These are phyloP conservation scores for Lunasporangiospora selenospora DNA, from an alignment of 192 early-diverging fungal genomes.

Conservation along the genomic window DNA sequence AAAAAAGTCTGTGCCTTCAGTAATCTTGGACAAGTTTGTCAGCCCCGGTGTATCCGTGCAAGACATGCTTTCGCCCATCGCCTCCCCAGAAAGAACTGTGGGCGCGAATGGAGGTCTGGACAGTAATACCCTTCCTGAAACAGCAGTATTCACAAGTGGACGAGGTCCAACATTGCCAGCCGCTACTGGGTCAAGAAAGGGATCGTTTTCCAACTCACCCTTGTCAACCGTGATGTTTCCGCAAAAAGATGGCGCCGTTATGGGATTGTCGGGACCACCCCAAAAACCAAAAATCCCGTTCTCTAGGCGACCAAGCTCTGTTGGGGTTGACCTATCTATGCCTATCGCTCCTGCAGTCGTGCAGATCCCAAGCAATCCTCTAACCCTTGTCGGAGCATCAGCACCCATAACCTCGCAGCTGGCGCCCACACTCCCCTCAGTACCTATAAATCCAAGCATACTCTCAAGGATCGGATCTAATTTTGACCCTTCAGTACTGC, in stretches of 20 bases:
- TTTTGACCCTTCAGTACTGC: slow-evolving; percentile 33
- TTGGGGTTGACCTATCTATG: too few relatives aligned
- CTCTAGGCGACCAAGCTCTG: too few relatives aligned
- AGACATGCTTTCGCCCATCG: slow-evolving; percentile 8
- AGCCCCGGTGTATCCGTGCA: slow-evolving; percentile 36
- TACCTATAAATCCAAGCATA: slow-evolving; percentile 30
- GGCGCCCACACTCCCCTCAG: neutral
- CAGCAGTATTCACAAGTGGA: neutral
- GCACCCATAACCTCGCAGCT: neutral
- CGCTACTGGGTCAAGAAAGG: slow-evolving; percentile 27
- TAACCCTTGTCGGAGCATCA: neutral
- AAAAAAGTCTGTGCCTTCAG: slow-evolving; percentile 18
- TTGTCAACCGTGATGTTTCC: slow-evolving; percentile 34
- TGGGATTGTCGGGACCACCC: too few relatives aligned
- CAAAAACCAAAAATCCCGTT: too few relatives aligned
- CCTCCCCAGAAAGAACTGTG: slow-evolving; percentile 4
- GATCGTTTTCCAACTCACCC: slow-evolving; percentile 35
- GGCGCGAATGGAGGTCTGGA: slow-evolving; percentile 9
- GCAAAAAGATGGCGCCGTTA: too few relatives aligned
- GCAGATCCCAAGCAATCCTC: too few relatives aligned
- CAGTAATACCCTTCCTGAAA: slow-evolving; percentile 3
- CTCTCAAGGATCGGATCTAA: slow-evolving; percentile 47
- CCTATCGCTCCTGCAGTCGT: too few relatives aligned
- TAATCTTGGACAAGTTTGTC: slow-evolving; percentile 33
- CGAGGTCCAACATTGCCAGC: neutral